Percentiles rank a stretch among this genome's conserved stretches.
These are phyloP conservation scores for Phytophthora nicotianae DNA, from an alignment of 352 stramenopile genomes.

Conservation along the genomic window DNA sequence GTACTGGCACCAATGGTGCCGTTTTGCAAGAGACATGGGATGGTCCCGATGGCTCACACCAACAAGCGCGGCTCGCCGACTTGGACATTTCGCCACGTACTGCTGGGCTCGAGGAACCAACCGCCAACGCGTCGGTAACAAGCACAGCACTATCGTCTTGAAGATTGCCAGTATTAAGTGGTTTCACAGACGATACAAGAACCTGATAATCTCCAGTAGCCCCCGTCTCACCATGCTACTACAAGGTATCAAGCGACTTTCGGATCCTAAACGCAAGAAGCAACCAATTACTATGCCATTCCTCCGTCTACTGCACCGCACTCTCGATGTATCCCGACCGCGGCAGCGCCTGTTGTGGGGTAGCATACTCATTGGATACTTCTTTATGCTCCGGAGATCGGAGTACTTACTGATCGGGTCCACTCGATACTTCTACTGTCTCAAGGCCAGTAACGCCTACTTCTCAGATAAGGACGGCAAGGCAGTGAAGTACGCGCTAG, in stretches of 20 bases:
- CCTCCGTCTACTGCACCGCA: slow-evolving; percentile 8
- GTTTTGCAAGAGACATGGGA: slow-evolving; percentile 16
- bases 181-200: slow-evolving; percentile 1
- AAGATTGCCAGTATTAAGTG: slow-evolving; percentile 6
- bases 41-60: slow-evolving; percentile 18
- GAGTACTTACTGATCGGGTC: background rate
- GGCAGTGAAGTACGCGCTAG: background rate
- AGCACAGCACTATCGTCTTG: slow-evolving; percentile 7
- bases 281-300: slow-evolving; percentile 17
- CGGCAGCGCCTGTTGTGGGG: slow-evolving; percentile 13
- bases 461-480: slow-evolving; percentile 21
- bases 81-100: slow-evolving; percentile 1
- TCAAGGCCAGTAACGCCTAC: slow-evolving; percentile 17
- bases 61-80: slow-evolving; percentile 4
- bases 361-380: slow-evolving; percentile 17
- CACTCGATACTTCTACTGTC: slow-evolving; percentile 10
- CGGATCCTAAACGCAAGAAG: slow-evolving; percentile 6
- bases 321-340: slow-evolving; percentile 10
- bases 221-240: background rate
- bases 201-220: background rate
- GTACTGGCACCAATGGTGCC: slow-evolving; percentile 30
- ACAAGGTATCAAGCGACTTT: slow-evolving; percentile 12
- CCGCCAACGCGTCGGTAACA: background rate
- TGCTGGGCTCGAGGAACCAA: slow-evolving; percentile 8
- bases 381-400: slow-evolving; percentile 20